phyloP scores from a whole-genome alignment of 2,329 filamentous ascomycete species.

The Claviceps paspali region DNA sequence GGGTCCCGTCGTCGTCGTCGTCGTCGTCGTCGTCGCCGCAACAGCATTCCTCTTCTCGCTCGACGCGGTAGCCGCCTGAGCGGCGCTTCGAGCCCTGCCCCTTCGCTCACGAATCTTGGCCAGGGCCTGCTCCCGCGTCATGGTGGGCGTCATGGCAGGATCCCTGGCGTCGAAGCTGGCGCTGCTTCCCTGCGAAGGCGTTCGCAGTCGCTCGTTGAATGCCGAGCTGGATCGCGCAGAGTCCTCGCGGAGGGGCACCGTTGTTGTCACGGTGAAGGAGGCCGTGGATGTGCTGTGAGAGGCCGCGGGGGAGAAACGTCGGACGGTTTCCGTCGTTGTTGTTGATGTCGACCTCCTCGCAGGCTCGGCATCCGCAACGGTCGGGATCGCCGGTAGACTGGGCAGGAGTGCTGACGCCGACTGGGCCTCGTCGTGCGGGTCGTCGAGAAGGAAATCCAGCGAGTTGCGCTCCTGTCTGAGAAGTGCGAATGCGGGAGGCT shows the following conservation, averaged over 20 bases:
- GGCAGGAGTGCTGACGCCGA: constrained; percentile 21
- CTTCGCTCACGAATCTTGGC: constrained; percentile 60
- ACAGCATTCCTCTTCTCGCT: constrained; percentile 42
- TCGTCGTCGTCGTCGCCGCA: constrained; percentile 44
- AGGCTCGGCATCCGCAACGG: constrained; percentile 8
- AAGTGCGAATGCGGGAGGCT: constrained; percentile 44
- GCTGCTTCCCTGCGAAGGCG: constrained; percentile 24
- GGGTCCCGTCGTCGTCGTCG: constrained; percentile 25
- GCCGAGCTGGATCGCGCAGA: constrained; percentile 21
- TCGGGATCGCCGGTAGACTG: constrained; percentile 23
- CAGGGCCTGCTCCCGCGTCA: constrained; percentile 59
- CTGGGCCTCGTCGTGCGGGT: constrained; percentile 27
- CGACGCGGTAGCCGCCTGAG: constrained; percentile 44
- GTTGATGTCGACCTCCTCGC: background rate
- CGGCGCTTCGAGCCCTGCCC: constrained; percentile 54
- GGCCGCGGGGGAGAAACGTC: constrained; percentile 8
- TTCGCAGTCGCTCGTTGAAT: constrained; percentile 30
- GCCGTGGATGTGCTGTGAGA: constrained; percentile 28
- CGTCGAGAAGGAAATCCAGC: constrained; percentile 45
- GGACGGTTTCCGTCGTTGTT: background rate
- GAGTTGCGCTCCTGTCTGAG: constrained; percentile 39
- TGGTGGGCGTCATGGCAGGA: constrained; percentile 46
- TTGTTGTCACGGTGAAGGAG: constrained; percentile 33
- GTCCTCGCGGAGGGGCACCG: constrained; percentile 35
- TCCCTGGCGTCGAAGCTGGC: constrained; percentile 37